A percentile compares a stretch with the other conserved stretches of the same genome.
Evolutionary conservation across 2,329 filamentous ascomycete species (phyloP).

Genomic region (Fusarium cyanostomum): DNA sequence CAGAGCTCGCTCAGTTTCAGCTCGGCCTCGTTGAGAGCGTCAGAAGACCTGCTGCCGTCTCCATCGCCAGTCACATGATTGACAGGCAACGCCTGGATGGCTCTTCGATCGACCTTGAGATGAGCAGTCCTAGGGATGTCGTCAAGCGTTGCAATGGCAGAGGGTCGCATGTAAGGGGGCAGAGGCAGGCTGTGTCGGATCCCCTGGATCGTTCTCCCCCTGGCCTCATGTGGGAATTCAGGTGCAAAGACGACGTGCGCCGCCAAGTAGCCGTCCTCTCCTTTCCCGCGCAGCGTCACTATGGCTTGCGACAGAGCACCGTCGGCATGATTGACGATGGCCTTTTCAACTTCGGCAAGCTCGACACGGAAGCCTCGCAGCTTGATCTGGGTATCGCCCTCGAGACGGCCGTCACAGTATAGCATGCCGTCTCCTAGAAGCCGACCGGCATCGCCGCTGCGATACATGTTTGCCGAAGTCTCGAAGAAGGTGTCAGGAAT

Average conservation of each 20-base stretch:
- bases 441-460: not conserved
- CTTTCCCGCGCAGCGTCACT: not conserved
- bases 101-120: conserved; percentile 1
- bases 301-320: not conserved
- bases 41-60: too few species aligned
- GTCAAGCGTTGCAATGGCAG: not conserved
- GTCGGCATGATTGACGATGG: not conserved
- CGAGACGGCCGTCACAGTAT: not conserved
- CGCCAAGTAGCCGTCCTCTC: not conserved
- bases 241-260: not conserved
- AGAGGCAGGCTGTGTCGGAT: not conserved
- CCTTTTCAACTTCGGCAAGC: not conserved
- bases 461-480: not conserved
- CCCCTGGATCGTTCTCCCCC: not conserved
- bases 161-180: not conserved
- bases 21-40: not conserved
- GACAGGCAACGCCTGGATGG: not conserved
- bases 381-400: not conserved
- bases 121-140: not conserved
- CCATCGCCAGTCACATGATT: not conserved
- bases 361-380: conserved; percentile 2
- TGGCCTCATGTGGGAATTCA: not conserved
- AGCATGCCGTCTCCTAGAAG: not conserved
- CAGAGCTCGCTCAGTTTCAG: not conserved
- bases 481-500: not conserved